A percentile compares a stretch with the other conserved stretches of the same genome.
These are phyloP conservation scores for Austroboletus novae-zelandiae DNA, from an alignment of 1,284 basidiomycete genomes.

Conservation along the genomic window DNA sequence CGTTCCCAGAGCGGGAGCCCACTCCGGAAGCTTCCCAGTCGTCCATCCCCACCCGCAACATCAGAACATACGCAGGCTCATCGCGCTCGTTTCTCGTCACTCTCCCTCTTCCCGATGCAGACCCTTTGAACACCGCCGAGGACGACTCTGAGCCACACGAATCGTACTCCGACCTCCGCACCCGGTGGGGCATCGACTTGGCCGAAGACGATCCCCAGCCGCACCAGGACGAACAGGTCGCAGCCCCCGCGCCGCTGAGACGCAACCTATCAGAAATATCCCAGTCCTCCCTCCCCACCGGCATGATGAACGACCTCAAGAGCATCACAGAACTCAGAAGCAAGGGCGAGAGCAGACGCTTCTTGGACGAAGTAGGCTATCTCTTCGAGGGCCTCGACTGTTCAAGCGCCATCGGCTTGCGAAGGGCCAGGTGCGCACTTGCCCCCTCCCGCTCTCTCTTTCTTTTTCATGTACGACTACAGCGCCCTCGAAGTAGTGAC, in stretches of 20 bases:
- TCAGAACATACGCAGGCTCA: constrained; percentile 68
- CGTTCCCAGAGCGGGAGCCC: constrained; percentile 11
- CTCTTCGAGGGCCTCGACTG: constrained; percentile 71
- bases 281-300: constrained; percentile 38
- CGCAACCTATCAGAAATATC: constrained; percentile 20
- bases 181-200: constrained; percentile 71
- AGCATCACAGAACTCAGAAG: constrained; percentile 76
- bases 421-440: constrained; percentile 55
- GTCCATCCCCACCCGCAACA: constrained; percentile 33
- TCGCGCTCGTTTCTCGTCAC: constrained; percentile 73
- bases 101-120: constrained; percentile 39
- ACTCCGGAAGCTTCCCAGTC: constrained; percentile 18
- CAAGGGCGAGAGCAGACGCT: constrained; percentile 75
- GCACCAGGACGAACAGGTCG: constrained; percentile 10
- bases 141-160: constrained; percentile 57
- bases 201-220: constrained; percentile 65
- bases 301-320: constrained; percentile 72
- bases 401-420: constrained; percentile 50
- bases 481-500: constrained; percentile 73
- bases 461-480: constrained; percentile 3
- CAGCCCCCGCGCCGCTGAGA: constrained; percentile 20
- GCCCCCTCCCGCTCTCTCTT: neutral
- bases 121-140: constrained; percentile 17
- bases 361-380: constrained; percentile 78
- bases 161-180: constrained; percentile 65